phyloP scores from a whole-genome alignment of 2,329 filamentous ascomycete genomes.

The Stachybotrys elegans region DNA sequence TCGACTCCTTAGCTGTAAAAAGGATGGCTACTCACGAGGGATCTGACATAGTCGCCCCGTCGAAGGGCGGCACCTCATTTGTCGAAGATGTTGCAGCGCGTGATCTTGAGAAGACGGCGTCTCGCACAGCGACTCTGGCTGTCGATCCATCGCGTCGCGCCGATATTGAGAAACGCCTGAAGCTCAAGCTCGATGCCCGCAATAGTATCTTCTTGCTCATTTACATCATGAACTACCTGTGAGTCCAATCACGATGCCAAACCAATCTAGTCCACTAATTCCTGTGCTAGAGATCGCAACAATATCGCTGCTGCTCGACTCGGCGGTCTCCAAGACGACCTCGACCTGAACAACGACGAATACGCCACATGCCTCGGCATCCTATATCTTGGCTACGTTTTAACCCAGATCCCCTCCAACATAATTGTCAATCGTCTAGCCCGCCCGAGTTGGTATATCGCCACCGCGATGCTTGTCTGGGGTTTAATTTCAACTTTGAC shows the following conservation, averaged over 20 bases:
- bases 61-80: too few species aligned
- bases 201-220: constrained; percentile 64
- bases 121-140: too few species aligned
- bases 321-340: constrained; percentile 55
- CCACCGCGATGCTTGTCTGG: constrained; percentile 48
- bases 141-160: constrained; percentile 41
- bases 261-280: too few species aligned
- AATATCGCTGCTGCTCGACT: constrained; percentile 61
- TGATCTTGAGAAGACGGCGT: too few species aligned
- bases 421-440: constrained; percentile 47
- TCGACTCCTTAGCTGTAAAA: too few species aligned
- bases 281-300: too few species aligned
- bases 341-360: constrained; percentile 46
- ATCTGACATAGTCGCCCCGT: too few species aligned
- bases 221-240: constrained; percentile 66
- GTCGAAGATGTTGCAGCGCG: background rate
- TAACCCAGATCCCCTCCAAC: constrained; percentile 55
- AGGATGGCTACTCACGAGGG: too few species aligned
- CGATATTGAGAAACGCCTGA: constrained; percentile 54
- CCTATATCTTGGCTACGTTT: constrained; percentile 57
- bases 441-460: constrained; percentile 42
- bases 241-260: too few species aligned
- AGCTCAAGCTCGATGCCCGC: constrained; percentile 63
- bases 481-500: constrained; percentile 51
- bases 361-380: constrained; percentile 58